Evolutionary conservation across 2,329 filamentous ascomycete genomes (phyloP).

Genomic region (Dactylellina cionopaga): DNA sequence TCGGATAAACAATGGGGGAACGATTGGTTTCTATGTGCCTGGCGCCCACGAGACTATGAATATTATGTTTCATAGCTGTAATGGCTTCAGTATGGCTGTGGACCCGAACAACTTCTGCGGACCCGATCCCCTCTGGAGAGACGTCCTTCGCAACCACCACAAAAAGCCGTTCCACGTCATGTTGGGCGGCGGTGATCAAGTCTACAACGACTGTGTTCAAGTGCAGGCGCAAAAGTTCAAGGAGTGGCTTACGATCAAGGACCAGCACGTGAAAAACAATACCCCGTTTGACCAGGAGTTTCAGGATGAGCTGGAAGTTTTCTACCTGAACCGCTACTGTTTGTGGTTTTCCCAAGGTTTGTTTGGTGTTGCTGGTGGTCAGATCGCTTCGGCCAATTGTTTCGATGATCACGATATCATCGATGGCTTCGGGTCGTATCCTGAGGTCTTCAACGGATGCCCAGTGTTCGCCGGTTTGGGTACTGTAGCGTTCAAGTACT

Average conservation of each 20-base stretch:
- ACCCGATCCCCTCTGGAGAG: slow-evolving; percentile 95
- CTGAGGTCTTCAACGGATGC: slow-evolving; percentile 88
- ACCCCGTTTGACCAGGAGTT: slow-evolving; percentile 81
- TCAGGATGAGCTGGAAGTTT: slow-evolving; percentile 86
- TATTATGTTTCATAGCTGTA: slow-evolving; percentile 98
- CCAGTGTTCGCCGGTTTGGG: slow-evolving; percentile 90
- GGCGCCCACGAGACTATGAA: slow-evolving; percentile 88
- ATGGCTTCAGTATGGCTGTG: slow-evolving; percentile 86
- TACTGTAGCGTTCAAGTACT: slow-evolving; percentile 95
- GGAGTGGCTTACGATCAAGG: slow-evolving; percentile 84
- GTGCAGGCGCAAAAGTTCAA: slow-evolving; percentile 78
- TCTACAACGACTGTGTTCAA: slow-evolving; percentile 90
- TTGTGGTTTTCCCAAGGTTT: slow-evolving; percentile 94
- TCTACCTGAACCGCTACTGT: slow-evolving; percentile 87
- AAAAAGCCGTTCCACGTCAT: slow-evolving; percentile 95
- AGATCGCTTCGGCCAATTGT: slow-evolving; percentile 98
- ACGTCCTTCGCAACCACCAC: slow-evolving; percentile 90
- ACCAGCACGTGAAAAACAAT: slow-evolving; percentile 80
- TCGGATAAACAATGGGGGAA: slow-evolving; percentile 89
- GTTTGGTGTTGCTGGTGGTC: slow-evolving; percentile 89
- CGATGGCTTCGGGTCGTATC: slow-evolving; percentile 92
- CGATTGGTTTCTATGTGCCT: slow-evolving; percentile 94
- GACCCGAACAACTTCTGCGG: slow-evolving; percentile 84
- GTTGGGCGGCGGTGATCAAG: slow-evolving; percentile 93
- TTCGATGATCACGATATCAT: slow-evolving; percentile 96